A percentile compares a stretch with the other conserved stretches of the same genome.
phyloP scores from a whole-genome alignment of 176 grass and related monocot species.

The Oropetium thomaeum region DNA sequence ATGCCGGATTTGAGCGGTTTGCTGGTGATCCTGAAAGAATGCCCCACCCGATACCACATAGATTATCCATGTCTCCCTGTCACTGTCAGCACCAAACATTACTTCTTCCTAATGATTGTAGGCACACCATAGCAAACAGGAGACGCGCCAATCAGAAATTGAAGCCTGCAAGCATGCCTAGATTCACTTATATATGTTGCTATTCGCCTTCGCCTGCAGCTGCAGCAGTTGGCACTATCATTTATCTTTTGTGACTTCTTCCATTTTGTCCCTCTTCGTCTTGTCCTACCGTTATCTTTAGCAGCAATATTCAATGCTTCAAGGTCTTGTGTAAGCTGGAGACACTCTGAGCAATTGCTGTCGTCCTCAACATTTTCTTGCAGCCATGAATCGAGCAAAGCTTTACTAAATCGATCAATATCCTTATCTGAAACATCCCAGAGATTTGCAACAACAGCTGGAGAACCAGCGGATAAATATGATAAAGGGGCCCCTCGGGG shows the following conservation, averaged over 20 bases:
- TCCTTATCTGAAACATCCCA: slow-evolving; percentile 86
- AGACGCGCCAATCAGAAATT: slow-evolving; percentile 63
- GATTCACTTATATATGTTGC: slow-evolving; percentile 67
- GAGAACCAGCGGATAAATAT: slow-evolving; percentile 82
- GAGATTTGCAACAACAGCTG: slow-evolving; percentile 68
- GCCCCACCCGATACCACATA: neutral
- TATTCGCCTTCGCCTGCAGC: slow-evolving; percentile 49
- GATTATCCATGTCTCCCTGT: neutral
- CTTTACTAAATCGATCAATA: slow-evolving; percentile 77
- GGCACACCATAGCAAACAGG: slow-evolving; percentile 95
- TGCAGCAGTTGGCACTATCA: slow-evolving; percentile 28
- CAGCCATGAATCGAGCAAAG: slow-evolving; percentile 76
- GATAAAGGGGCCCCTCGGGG: slow-evolving; percentile 74
- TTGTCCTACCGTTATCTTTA: slow-evolving; percentile 37
- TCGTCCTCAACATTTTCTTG: slow-evolving; percentile 21
- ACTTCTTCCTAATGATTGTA: slow-evolving; percentile 59
- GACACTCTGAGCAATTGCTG: slow-evolving; percentile 43
- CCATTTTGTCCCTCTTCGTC: slow-evolving; percentile 30
- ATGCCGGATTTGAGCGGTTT: neutral
- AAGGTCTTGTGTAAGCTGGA: slow-evolving; percentile 35
- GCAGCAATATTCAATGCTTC: slow-evolving; percentile 41
- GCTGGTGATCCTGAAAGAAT: neutral
- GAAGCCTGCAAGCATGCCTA: slow-evolving; percentile 61
- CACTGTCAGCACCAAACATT: neutral
- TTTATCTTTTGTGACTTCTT: slow-evolving; percentile 17